These are phyloP conservation scores for Cutaneotrichosporon sp. DNA, from an alignment of 1,284 basidiomycete genomes.

Conservation along the genomic window DNA sequence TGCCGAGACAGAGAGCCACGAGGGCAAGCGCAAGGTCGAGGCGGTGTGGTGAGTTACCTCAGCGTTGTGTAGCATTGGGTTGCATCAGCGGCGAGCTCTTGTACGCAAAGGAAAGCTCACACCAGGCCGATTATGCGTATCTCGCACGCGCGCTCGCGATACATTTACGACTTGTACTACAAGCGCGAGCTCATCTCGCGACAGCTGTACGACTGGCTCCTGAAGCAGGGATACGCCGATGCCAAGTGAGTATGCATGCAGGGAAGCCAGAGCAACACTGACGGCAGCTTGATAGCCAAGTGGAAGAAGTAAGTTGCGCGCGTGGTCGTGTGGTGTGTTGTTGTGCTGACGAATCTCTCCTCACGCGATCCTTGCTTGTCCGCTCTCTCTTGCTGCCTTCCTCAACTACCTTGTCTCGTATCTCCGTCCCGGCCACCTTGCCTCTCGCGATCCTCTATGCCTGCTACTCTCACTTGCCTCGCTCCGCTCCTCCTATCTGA, in stretches of 20 bases:
- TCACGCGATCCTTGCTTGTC: not conserved
- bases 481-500: not conserved
- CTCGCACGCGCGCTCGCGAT: conserved; percentile 88
- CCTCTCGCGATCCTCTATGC: no score
- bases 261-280: not conserved
- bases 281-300: conserved; percentile 87
- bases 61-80: not conserved
- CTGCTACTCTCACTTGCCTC: not conserved
- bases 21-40: conserved; percentile 96
- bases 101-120: not conserved
- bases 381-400: not conserved
- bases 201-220: conserved; percentile 95
- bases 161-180: conserved; percentile 99
- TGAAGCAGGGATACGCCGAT: conserved; percentile 97
- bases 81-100: not conserved
- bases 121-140: conserved; percentile 88
- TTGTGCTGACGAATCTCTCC: conserved; percentile 10
- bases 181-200: conserved; percentile 92
- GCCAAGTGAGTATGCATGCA: conserved; percentile 68
- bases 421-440: no score
- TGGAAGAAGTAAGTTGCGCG: conserved; percentile 75
- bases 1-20: conserved; percentile 95
- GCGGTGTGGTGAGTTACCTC: conserved; percentile 69
- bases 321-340: not conserved
- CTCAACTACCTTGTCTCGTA: no score